A percentile compares a stretch with the other conserved stretches of the same genome.
phyloP scores from a whole-genome alignment of 441 rosid genomes.

The Hura crepitans region DNA sequence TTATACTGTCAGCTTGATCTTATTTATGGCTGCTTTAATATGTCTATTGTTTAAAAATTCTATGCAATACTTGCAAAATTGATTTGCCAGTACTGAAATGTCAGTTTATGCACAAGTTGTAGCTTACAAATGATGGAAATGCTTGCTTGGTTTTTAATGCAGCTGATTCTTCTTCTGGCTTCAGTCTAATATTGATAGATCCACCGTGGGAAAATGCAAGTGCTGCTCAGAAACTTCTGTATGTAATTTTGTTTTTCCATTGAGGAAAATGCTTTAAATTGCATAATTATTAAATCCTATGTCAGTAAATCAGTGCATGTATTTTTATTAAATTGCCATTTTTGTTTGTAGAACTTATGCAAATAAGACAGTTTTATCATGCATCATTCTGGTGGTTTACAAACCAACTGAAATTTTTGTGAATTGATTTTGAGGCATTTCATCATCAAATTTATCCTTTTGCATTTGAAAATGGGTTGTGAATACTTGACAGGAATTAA shows the following conservation, averaged over 20 bases:
- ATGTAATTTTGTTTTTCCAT: slow-evolving; percentile 12
- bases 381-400: neutral
- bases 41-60: neutral
- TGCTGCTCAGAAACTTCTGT: slow-evolving; percentile 76
- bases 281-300: too few relatives aligned
- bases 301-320: neutral
- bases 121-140: neutral
- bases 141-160: slow-evolving; percentile 30
- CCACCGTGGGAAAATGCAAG: slow-evolving; percentile 97
- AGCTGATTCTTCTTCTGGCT: slow-evolving; percentile 55
- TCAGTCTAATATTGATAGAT: slow-evolving; percentile 71
- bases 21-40: neutral
- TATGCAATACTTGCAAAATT: neutral
- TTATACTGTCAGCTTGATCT: slow-evolving; percentile 1
- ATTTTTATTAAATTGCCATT: neutral
- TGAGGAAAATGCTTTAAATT: slow-evolving; percentile 12
- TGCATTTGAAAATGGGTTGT: neutral
- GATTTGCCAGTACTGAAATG: neutral
- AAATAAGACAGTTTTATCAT: neutral
- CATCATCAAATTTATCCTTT: neutral
- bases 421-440: neutral
- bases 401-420: neutral
- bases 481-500: slow-evolving; percentile 1
- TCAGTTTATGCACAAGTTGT: slow-evolving; percentile 6
- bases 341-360: neutral